These are phyloP conservation scores for Clitoria ternatea DNA, from an alignment of 306 rosid genomes.

Conservation along the genomic window DNA sequence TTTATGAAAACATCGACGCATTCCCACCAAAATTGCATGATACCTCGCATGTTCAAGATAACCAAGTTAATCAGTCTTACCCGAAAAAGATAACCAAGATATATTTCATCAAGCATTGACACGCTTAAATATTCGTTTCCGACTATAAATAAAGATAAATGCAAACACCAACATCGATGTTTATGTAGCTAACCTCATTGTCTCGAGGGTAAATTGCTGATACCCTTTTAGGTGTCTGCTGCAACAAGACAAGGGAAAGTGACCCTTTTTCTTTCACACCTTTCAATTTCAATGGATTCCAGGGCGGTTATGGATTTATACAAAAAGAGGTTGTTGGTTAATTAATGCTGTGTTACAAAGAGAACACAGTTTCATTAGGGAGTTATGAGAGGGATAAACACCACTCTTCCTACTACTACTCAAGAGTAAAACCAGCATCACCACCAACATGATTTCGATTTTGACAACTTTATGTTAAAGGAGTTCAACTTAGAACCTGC, in stretches of 20 bases:
- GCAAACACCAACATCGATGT: neutral
- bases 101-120: neutral
- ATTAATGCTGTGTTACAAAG: neutral
- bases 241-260: neutral
- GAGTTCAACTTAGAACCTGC: constrained; percentile 27
- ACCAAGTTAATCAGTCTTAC: neutral
- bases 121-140: neutral
- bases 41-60: neutral
- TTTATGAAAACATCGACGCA: constrained; percentile 23
- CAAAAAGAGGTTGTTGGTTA: constrained; percentile 26
- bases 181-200: neutral
- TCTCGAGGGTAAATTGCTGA: neutral
- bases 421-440: constrained; percentile 23
- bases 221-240: neutral
- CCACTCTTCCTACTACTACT: constrained; percentile 12
- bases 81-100: neutral
- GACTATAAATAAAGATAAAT: neutral
- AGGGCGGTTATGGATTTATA: constrained; percentile 13
- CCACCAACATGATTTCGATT: constrained; percentile 16
- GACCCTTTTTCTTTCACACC: neutral
- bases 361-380: constrained; percentile 3
- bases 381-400: constrained; percentile 14
- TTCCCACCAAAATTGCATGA: constrained; percentile 21
- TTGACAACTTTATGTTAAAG: constrained; percentile 17
- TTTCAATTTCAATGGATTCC: constrained; percentile 14